A percentile compares a stretch with the other conserved stretches of the same genome.
These are phyloP conservation scores for Pyrenophora seminiperda DNA, from an alignment of 2,329 filamentous ascomycete genomes.

Conservation along the genomic window DNA sequence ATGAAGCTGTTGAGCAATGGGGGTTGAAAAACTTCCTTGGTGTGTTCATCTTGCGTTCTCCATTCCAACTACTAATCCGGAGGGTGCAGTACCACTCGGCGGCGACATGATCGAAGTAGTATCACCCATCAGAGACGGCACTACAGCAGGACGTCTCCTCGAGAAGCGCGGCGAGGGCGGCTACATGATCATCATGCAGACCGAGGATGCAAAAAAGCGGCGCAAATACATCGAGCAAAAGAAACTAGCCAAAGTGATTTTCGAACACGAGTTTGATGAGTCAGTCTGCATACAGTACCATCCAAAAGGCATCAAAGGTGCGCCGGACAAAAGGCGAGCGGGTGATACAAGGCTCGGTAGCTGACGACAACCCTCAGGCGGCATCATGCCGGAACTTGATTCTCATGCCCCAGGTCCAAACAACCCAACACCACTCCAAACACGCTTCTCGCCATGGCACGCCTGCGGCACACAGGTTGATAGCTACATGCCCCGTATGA, in stretches of 20 bases:
- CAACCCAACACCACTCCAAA: constrained; percentile 48
- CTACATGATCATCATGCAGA: constrained; percentile 59
- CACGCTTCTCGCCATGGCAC: constrained; percentile 54
- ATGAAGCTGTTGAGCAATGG: constrained; percentile 47
- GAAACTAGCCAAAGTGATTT: constrained; percentile 48
- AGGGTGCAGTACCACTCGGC: constrained; percentile 47
- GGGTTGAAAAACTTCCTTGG: constrained; percentile 51
- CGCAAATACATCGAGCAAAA: constrained; percentile 47
- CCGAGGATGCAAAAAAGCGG: constrained; percentile 46
- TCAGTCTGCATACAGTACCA: constrained; percentile 52
- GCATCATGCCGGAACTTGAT: constrained; percentile 54
- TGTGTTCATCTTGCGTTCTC: constrained; percentile 14
- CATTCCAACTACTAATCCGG: not conserved
- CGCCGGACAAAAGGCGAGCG: not conserved
- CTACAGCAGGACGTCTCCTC: constrained; percentile 51
- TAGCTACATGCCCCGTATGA: constrained; percentile 47
- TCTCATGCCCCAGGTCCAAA: constrained; percentile 42
- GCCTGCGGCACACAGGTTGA: constrained; percentile 48
- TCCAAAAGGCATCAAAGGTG: constrained; percentile 50
- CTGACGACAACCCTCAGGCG: constrained; percentile 34
- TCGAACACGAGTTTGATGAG: constrained; percentile 42
- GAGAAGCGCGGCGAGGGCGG: constrained; percentile 52
- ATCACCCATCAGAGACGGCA: constrained; percentile 46
- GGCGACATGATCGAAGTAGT: constrained; percentile 54
- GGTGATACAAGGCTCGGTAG: not conserved